These are phyloP conservation scores for Mimosa bimucronata DNA, from an alignment of 306 rosid species.

Conservation along the genomic window DNA sequence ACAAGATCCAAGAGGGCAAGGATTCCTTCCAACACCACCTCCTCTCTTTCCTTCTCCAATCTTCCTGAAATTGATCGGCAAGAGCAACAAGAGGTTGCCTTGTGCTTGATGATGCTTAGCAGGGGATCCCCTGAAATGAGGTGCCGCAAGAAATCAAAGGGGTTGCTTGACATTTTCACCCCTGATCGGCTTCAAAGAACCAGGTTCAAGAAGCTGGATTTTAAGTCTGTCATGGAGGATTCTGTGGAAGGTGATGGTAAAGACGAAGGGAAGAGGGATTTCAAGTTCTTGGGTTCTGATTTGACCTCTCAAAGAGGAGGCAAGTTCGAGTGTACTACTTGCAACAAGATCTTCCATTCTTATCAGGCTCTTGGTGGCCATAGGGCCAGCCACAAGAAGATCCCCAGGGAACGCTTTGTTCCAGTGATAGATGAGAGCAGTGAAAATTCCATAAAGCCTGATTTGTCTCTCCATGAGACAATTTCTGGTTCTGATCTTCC, in stretches of 20 bases:
- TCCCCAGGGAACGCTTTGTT: slow-evolving; percentile 48
- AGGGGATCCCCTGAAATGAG: slow-evolving; percentile 33
- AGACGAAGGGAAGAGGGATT: slow-evolving; percentile 2
- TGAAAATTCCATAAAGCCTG: slow-evolving; percentile 54
- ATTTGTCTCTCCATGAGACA: slow-evolving; percentile 33
- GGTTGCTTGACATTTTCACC: no score
- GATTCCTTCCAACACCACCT: slow-evolving; percentile 27
- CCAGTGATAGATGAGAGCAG: slow-evolving; percentile 48
- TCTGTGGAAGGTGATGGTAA: slow-evolving; percentile 5
- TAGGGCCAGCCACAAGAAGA: slow-evolving; percentile 68
- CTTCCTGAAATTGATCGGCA: slow-evolving; percentile 48
- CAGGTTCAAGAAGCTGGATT: slow-evolving; percentile 22
- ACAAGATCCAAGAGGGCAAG: slow-evolving; percentile 38
- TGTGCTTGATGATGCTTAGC: slow-evolving; percentile 69
- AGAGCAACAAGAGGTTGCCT: slow-evolving; percentile 70
- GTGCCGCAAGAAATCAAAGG: slow-evolving; percentile 1
- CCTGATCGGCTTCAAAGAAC: no score
- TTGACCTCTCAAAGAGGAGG: slow-evolving; percentile 40
- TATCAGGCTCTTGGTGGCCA: slow-evolving; percentile 87
- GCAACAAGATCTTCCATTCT: slow-evolving; percentile 58
- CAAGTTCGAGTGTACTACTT: slow-evolving; percentile 60
- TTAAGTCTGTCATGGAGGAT: slow-evolving; percentile 16
- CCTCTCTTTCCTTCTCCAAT: slow-evolving; percentile 38
- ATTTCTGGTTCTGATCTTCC: slow-evolving; percentile 38
- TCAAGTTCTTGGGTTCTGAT: neutral